A percentile compares a stretch with the other conserved stretches of the same genome.
Evolutionary conservation across 495 filamentous ascomycete genomes (phyloP).

Genomic region (Xylaria intraflava): DNA sequence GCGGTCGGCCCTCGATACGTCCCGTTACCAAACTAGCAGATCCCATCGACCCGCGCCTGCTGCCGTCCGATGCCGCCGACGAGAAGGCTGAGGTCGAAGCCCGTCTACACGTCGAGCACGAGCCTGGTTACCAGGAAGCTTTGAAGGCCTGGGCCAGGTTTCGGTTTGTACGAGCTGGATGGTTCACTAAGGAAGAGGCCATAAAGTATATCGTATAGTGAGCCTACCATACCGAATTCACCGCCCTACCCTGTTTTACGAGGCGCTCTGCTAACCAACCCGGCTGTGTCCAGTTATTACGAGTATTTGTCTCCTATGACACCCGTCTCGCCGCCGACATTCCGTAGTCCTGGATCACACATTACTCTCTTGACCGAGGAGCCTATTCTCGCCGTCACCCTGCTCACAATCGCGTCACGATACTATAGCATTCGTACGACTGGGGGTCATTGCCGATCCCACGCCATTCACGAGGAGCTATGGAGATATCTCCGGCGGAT

Average conservation of each 20-base stretch:
- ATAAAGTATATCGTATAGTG: slow-evolving; percentile 92
- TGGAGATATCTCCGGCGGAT: slow-evolving; percentile 91
- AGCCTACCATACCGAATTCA: slow-evolving; percentile 12
- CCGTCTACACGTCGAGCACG: slow-evolving; percentile 27
- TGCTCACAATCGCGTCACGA: slow-evolving; percentile 84
- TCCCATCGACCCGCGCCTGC: slow-evolving; percentile 24
- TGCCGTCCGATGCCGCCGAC: slow-evolving; percentile 19
- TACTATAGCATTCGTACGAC: slow-evolving; percentile 74
- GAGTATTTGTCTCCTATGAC: slow-evolving; percentile 82
- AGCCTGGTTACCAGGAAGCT: slow-evolving; percentile 56
- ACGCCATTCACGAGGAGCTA: slow-evolving; percentile 90
- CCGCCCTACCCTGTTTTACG: too few species aligned
- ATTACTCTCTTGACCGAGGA: slow-evolving; percentile 75
- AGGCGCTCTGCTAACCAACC: slow-evolving; percentile 14
- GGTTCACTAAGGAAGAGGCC: slow-evolving; percentile 90
- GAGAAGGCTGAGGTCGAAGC: slow-evolving; percentile 33
- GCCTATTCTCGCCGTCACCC: slow-evolving; percentile 81
- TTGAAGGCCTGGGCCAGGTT: slow-evolving; percentile 82
- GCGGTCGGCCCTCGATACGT: slow-evolving; percentile 16
- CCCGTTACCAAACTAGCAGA: slow-evolving; percentile 20
- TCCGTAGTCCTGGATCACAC: slow-evolving; percentile 66
- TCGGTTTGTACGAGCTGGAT: slow-evolving; percentile 88
- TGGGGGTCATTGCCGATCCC: slow-evolving; percentile 74
- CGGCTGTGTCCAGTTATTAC: slow-evolving; percentile 60
- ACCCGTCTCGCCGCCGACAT: slow-evolving; percentile 81